Evolutionary conservation across 495 filamentous ascomycete genomes (phyloP).

Genomic region (Daldinia decipiens): DNA sequence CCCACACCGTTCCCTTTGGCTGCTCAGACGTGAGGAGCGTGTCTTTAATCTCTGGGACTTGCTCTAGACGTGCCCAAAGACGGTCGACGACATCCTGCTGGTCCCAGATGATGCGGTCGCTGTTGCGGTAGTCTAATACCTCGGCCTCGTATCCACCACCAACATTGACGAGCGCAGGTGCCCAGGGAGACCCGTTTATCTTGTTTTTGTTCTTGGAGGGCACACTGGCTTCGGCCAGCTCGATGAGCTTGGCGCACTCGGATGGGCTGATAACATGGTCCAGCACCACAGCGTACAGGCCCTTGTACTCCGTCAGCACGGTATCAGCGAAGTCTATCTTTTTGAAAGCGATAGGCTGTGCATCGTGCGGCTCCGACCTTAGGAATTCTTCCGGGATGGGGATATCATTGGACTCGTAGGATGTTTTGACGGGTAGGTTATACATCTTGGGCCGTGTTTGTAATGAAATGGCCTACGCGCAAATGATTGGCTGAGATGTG

Average conservation of each 20-base stretch:
- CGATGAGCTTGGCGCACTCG: constrained; percentile 69
- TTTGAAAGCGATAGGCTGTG: constrained; percentile 46
- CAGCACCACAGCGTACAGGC: constrained; percentile 68
- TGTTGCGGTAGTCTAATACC: constrained; percentile 68
- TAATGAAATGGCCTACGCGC: background rate
- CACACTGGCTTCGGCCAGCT: constrained; percentile 65
- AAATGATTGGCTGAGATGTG: background rate
- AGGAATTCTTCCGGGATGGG: constrained; percentile 51
- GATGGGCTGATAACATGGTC: constrained; percentile 69
- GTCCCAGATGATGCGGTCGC: constrained; percentile 81
- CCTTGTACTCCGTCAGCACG: constrained; percentile 63
- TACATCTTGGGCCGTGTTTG: constrained; percentile 4
- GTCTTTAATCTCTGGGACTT: constrained; percentile 46
- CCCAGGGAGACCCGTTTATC: constrained; percentile 58
- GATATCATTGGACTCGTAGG: constrained; percentile 49
- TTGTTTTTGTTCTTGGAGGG: constrained; percentile 29
- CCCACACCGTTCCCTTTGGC: constrained; percentile 41
- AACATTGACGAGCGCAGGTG: constrained; percentile 74
- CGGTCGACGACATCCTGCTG: constrained; percentile 66
- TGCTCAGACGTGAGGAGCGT: constrained; percentile 37
- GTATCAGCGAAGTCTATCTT: constrained; percentile 65
- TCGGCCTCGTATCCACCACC: constrained; percentile 69
- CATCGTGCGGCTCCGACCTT: constrained; percentile 43
- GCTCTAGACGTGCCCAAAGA: constrained; percentile 65
- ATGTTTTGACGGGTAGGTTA: constrained; percentile 8